Conservation (phyloP, 345 rosid species). For the Lepidium sativum region DNA sequence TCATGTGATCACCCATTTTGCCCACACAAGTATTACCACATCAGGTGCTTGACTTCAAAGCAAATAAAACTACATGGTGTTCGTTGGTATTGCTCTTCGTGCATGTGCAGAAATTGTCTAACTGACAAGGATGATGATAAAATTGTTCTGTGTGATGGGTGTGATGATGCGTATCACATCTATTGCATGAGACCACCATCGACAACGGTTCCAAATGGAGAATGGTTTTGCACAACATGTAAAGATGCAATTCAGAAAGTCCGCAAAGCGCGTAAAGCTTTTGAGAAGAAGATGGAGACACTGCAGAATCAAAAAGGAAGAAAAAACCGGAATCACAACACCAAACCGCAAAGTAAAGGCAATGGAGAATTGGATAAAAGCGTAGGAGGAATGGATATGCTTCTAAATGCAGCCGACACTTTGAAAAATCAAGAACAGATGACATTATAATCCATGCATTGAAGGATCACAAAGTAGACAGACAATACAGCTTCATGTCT, state of each 20-base stretch:
- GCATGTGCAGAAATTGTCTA: slow-evolving; percentile 74
- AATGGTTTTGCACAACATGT: slow-evolving; percentile 83
- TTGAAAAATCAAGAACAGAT: slow-evolving; percentile 42
- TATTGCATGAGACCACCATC: slow-evolving; percentile 77
- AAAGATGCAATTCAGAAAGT: slow-evolving; percentile 43
- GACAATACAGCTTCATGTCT: not conserved
- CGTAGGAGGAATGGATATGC: slow-evolving; percentile 72
- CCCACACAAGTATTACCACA: slow-evolving; percentile 58
- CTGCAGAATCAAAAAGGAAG: slow-evolving; percentile 25
- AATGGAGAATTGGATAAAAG: slow-evolving; percentile 30
- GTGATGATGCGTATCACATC: slow-evolving; percentile 86
- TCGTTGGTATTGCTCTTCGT: slow-evolving; percentile 89
- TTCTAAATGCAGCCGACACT: slow-evolving; percentile 67
- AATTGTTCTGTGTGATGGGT: slow-evolving; percentile 80
- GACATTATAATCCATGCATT: slow-evolving; percentile 18
- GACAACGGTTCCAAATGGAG: slow-evolving; percentile 44
- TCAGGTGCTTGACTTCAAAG: slow-evolving; percentile 62
- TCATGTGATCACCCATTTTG: slow-evolving; percentile 61
- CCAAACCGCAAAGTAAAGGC: slow-evolving; percentile 13
- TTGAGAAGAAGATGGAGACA: slow-evolving; percentile 27
- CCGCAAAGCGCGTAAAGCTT: slow-evolving; percentile 38
- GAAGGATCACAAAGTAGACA: slow-evolving; percentile 14
- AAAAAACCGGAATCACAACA: not conserved
- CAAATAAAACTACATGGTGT: slow-evolving; percentile 53
- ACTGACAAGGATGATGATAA: slow-evolving; percentile 68